Evolutionary conservation across 2,329 filamentous ascomycete genomes (phyloP).

Genomic region (Aureobasidium sp.): DNA sequence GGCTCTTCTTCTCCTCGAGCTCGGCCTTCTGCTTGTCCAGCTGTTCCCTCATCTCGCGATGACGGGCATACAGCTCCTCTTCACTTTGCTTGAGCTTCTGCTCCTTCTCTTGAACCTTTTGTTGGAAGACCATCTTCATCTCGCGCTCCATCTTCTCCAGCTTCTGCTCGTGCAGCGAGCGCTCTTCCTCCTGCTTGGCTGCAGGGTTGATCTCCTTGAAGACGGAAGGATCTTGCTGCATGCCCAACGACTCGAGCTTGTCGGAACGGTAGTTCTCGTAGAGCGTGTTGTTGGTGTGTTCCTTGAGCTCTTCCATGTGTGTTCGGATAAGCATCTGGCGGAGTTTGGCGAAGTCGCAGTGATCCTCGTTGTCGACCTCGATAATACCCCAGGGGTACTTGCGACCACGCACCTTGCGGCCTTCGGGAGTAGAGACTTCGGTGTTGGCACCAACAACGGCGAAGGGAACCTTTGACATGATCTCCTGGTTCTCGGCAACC

Average conservation of each 20-base stretch:
- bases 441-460: constrained; percentile 95
- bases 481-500: constrained; percentile 99
- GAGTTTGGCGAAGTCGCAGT: constrained; percentile 99
- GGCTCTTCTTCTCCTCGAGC: constrained; percentile 95
- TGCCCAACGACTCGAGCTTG: constrained; percentile 97
- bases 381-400: constrained; percentile 98
- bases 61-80: constrained; percentile 94
- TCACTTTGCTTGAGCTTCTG: constrained; percentile 99
- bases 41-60: constrained; percentile 99
- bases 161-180: constrained; percentile 96
- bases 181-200: constrained; percentile 99
- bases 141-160: constrained; percentile 99
- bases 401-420: constrained; percentile 91
- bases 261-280: constrained; percentile 99
- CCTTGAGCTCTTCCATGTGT: constrained; percentile 99
- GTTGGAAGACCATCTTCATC: constrained; percentile 99
- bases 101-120: constrained; percentile 99
- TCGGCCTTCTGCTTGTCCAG: constrained; percentile 90
- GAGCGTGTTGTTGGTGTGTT: constrained; percentile 97
- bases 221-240: constrained; percentile 95
- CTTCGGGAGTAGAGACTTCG: constrained; percentile 84
- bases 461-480: constrained; percentile 99
- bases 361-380: constrained; percentile 99
- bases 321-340: constrained; percentile 99
- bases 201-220: constrained; percentile 99